Evolutionary conservation across 371 early-diverging fungal genomes (phyloP).

Genomic region (Gilbertella persicaria): DNA sequence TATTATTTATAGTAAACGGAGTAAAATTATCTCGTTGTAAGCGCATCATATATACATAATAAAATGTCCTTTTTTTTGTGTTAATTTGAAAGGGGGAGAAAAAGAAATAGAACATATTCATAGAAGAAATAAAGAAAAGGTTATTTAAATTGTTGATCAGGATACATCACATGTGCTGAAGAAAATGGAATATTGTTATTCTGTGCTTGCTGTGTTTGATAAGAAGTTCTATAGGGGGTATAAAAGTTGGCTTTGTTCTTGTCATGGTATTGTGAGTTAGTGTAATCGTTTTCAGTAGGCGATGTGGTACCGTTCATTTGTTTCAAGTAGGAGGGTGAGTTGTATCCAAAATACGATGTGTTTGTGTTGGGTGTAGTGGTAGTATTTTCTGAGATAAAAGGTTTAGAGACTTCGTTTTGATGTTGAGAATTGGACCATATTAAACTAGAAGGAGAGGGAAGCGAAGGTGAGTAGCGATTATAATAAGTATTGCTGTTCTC

Average conservation of each 20-base stretch:
- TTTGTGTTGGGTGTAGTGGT: background rate
- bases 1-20: no score
- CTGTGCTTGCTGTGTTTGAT: background rate
- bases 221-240: background rate
- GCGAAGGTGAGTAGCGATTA: slow-evolving; percentile 2
- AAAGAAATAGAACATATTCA: no score
- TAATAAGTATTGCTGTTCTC: background rate
- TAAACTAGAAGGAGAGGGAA: slow-evolving; percentile 11
- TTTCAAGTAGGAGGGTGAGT: background rate
- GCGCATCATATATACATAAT: no score
- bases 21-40: no score
- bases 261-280: background rate
- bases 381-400: background rate
- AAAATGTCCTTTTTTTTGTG: no score
- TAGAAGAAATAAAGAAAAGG: no score
- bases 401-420: background rate
- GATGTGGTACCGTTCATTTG: background rate
- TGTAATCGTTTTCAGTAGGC: background rate
- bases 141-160: no score
- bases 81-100: no score
- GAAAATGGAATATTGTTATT: background rate
- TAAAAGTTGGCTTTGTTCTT: background rate
- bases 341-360: background rate
- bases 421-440: background rate
- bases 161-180: background rate